Base-by-base conservation (phyloP, 208 protist genomes). In the Trypanosoma vivax region DNA sequence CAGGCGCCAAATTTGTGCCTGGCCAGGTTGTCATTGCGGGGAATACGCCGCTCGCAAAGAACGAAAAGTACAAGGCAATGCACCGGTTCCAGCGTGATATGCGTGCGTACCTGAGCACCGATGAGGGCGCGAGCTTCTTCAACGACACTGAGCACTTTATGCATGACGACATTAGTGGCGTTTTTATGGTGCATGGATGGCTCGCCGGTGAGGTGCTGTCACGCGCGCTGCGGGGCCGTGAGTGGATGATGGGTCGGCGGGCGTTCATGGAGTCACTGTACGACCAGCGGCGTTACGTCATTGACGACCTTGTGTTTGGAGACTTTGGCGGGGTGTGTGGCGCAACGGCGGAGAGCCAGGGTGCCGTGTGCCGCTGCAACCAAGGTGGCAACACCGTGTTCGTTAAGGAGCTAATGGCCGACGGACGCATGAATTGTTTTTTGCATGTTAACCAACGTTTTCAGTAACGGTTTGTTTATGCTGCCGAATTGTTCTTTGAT, bases 131-230 rank as follows among this genome's bases (percentile, higher is more conserved):
- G 13, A 41, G 48, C 14, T 47, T 18, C 16, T 51, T 39, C 25
- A 54, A 13, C 3, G 45, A 55, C 9, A 29, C 34, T 2, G 35
- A 58, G 0, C 28, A 52, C 21, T 65, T 65, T 41, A 23, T 57
- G 3, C 38, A 58, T 3, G 31, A 65, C 21, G 57, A 65, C 9
- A 21, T 19, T 29, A 38, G 34, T 25, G 57, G 65, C 2, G 65
- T 65, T 24, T 41, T 54, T 27, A 73, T 70, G 54, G 43, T 84
- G 18, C 21, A 41, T 2, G 68, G 69, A n/a, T 85, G 73, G 73
- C 18, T 75, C 9, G 16, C 24, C 11, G 77, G 56, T n/a, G 59
- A 45, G 18, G 41, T 57, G 33, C 5, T 78, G 3, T 2, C 56
- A 29, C 10, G 34, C 25, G 50, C 60, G 9, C 38, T 81, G 30